phyloP scores from a whole-genome alignment of 805 yeast genomes.

The Cyberlindnera euphorbiae region DNA sequence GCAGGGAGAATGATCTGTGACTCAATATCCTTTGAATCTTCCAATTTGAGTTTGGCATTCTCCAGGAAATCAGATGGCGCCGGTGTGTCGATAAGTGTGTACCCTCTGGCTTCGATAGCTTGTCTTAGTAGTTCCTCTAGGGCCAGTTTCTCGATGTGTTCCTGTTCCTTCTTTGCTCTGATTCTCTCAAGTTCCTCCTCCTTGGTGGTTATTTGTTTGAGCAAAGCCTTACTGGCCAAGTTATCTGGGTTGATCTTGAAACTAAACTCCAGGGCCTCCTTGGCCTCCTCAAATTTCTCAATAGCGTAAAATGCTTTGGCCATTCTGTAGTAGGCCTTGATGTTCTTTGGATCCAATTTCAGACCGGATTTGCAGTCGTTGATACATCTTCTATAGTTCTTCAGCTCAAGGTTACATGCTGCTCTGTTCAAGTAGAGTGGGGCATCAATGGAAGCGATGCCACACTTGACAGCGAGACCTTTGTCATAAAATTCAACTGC shows the following conservation, averaged over 20 bases:
- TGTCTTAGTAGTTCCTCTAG: constrained; percentile 41
- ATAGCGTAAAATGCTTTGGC: constrained; percentile 74
- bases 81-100: constrained; percentile 43
- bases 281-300: constrained; percentile 67
- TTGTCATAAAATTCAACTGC: constrained; percentile 79
- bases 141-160: constrained; percentile 35
- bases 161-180: constrained; percentile 29
- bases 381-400: constrained; percentile 80
- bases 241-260: constrained; percentile 55
- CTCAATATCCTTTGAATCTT: constrained; percentile 61
- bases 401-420: constrained; percentile 82
- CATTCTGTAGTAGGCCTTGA: constrained; percentile 83
- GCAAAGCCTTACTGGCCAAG: constrained; percentile 45
- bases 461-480: constrained; percentile 70
- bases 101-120: constrained; percentile 60
- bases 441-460: constrained; percentile 47
- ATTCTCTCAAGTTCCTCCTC: constrained; percentile 29
- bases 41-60: constrained; percentile 50
- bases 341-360: constrained; percentile 56
- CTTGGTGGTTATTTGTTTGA: constrained; percentile 37
- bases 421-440: constrained; percentile 79
- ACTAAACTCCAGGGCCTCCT: constrained; percentile 62
- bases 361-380: constrained; percentile 79
- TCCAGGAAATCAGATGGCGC: constrained; percentile 54
- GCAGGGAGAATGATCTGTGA: constrained; percentile 83